Conservation (phyloP, 2,329 filamentous ascomycete genomes). For the Pestalotiopsis sp. region DNA sequence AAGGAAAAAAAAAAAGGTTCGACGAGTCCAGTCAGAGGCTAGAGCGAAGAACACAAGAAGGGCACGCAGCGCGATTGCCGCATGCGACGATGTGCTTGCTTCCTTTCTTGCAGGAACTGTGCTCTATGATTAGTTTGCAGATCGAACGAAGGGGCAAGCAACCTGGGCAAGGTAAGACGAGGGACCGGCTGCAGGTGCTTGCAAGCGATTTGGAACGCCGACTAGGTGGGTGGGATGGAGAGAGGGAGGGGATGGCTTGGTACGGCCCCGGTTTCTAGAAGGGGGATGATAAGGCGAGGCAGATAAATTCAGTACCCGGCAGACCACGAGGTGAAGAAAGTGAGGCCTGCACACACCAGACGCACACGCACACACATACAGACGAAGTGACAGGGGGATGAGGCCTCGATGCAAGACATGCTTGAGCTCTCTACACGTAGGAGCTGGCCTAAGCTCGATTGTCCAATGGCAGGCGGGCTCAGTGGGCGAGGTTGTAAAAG, state of each 20-base stretch:
- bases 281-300: background rate
- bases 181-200: background rate
- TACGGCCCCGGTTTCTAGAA: background rate
- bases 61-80: slow-evolving; percentile 4
- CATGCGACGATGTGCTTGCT: slow-evolving; percentile 2
- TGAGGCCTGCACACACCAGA: background rate
- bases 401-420: background rate
- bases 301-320: background rate
- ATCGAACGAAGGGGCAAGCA: background rate
- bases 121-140: slow-evolving; percentile 4
- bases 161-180: background rate
- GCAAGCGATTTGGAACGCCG: background rate
- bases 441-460: background rate
- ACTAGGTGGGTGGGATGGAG: slow-evolving; percentile 22
- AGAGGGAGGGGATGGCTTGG: background rate
- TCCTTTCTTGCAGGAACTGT: background rate
- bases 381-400: background rate
- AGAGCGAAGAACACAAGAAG: slow-evolving; percentile 1
- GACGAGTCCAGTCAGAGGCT: background rate
- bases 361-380: background rate
- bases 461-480: background rate
- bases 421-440: background rate
- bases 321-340: background rate
- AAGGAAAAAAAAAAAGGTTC: slow-evolving; percentile 5
- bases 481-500: background rate